Evolutionary conservation across 2,329 filamentous ascomycete species (phyloP), one percentile per base, ranked within the genome.

Genomic region (Ophidiomyces ophidiicola): DNA sequence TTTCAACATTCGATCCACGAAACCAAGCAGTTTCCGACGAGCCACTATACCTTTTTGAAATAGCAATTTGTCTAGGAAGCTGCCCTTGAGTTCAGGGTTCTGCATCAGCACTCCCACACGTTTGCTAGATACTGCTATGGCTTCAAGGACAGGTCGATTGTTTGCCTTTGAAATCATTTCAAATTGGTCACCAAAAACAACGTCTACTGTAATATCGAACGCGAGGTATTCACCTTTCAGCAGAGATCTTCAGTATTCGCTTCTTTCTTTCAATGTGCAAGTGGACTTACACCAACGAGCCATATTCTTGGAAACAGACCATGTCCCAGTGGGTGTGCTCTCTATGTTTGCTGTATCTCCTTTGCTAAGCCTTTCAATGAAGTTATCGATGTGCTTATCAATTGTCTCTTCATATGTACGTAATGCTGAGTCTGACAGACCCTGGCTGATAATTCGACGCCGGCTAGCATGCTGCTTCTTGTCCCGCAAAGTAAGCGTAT

Each of bases 351-450:
- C n/a, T 3, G 49, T 44, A n/a, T 48, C 34, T 3, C 39, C 39
- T 5, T 46, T 51, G 1, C 44, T 47, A 19, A 60, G 30, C 4
- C 50, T 48, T 0, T 52, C 66, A 51, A 76, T 80, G 46, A 83
- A 79, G 14, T 72, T 72, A n/a, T 77, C 67, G 33, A 82, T 67
- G 51, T 82, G 79, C 47, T 68, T 62, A 6, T 81, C 60, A 46
- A 82, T 75, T 46, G 79, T 77, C 43, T 71, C 66, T 59, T 82
- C 77, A 69, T 81, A 78, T 51, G 74, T 71, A 60, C 74, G 77
- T 51, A 55, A 32, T 4, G 53, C 50, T 21, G 41, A 37, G 11
- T 57, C 54, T 6, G 52, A 53, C 34, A 57, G 53, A 6, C 49
- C 52, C 25, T 52, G 50, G 30, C 39, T 44, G 11, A 57, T 39